These are phyloP conservation scores for Fusarium domesticum DNA, from an alignment of 2,329 filamentous ascomycete species.

Conservation along the genomic window DNA sequence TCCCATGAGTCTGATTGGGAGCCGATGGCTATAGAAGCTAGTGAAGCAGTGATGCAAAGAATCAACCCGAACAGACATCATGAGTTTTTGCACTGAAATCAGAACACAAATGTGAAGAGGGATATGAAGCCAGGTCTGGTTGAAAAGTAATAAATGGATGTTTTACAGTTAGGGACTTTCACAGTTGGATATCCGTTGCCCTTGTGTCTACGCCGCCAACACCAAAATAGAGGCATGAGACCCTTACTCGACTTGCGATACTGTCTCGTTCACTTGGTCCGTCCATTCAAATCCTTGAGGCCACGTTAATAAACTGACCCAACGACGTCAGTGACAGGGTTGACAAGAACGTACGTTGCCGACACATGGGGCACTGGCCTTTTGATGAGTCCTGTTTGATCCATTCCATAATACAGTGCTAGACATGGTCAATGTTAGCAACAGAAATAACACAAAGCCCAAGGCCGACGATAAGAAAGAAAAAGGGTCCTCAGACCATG, in stretches of 20 bases:
- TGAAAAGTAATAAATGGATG: too few species aligned
- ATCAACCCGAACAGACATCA: too few species aligned
- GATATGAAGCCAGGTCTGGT: too few species aligned
- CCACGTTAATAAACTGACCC: constrained; percentile 7
- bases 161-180: too few species aligned
- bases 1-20: too few species aligned
- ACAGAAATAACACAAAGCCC: not conserved
- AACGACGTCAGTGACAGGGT: not conserved
- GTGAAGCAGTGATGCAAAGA: too few species aligned
- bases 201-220: constrained; percentile 19
- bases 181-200: constrained; percentile 8
- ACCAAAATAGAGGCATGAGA: constrained; percentile 17
- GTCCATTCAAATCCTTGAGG: constrained; percentile 41
- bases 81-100: too few species aligned
- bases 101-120: too few species aligned
- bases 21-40: too few species aligned
- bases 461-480: constrained; percentile 4
- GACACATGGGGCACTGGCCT: constrained; percentile 96
- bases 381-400: constrained; percentile 91
- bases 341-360: constrained; percentile 65
- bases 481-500: constrained; percentile 60
- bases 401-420: constrained; percentile 97
- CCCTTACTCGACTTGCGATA: constrained; percentile 27
- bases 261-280: constrained; percentile 35
- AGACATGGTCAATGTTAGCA: constrained; percentile 17